Conservation (phyloP, 1,284 basidiomycete species). For the Leccinum insigne region DNA sequence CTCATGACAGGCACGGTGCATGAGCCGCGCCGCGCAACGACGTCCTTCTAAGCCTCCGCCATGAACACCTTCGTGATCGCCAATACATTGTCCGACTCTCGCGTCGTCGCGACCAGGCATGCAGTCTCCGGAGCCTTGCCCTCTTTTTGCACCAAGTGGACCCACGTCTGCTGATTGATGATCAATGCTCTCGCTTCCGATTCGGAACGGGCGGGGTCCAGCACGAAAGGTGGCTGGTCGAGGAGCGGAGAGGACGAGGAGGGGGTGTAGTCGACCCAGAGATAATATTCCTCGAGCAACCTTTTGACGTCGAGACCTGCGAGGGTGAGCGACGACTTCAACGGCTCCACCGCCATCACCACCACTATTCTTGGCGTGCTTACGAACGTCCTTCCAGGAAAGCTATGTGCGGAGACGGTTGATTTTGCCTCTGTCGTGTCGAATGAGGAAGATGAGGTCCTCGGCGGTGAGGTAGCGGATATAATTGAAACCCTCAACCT, state of each 20-base stretch:
- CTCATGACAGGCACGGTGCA: slow-evolving; percentile 43
- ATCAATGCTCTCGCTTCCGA: slow-evolving; percentile 38
- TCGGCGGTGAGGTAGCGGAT: slow-evolving; percentile 89
- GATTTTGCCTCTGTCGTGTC: slow-evolving; percentile 93
- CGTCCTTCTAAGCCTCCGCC: slow-evolving; percentile 37
- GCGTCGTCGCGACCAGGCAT: slow-evolving; percentile 59
- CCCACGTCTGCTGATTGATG: slow-evolving; percentile 54
- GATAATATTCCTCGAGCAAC: too few relatives aligned
- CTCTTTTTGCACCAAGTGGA: slow-evolving; percentile 44
- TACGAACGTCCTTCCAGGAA: slow-evolving; percentile 98
- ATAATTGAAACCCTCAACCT: too few relatives aligned
- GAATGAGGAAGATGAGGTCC: slow-evolving; percentile 96
- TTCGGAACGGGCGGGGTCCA: neutral
- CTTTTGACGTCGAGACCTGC: too few relatives aligned
- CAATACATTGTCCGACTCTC: slow-evolving; percentile 41
- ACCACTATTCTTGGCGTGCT: slow-evolving; percentile 89
- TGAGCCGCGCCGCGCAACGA: slow-evolving; percentile 44
- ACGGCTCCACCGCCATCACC: slow-evolving; percentile 78
- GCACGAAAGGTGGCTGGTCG: slow-evolving; percentile 43
- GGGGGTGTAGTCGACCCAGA: too few relatives aligned
- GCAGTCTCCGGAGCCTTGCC: slow-evolving; percentile 45
- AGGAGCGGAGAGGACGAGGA: too few relatives aligned
- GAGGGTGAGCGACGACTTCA: slow-evolving; percentile 51
- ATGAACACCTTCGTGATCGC: slow-evolving; percentile 56
- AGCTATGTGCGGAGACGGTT: slow-evolving; percentile 93